phyloP scores from a whole-genome alignment of 2,329 filamentous ascomycete genomes.

The Iodosphaeria phyllophila region DNA sequence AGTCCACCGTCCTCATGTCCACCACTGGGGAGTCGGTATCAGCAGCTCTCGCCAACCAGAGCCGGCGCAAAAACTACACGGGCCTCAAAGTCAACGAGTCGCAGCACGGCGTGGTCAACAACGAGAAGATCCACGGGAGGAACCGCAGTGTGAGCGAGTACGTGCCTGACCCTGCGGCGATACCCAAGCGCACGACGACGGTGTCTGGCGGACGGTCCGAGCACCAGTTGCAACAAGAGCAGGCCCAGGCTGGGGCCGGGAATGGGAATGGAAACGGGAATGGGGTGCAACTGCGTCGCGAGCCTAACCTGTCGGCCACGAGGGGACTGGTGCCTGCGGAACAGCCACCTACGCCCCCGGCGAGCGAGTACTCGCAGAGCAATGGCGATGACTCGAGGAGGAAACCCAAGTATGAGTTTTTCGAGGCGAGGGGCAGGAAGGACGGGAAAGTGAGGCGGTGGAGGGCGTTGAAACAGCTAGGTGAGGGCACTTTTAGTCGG shows the following conservation, averaged over 20 bases:
- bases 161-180: conserved; percentile 49
- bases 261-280: conserved; percentile 17
- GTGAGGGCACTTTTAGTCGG: conserved; percentile 88
- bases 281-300: conserved; percentile 42
- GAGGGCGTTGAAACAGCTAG: conserved; percentile 62
- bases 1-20: conserved; percentile 30
- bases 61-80: conserved; percentile 38
- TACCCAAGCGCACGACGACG: conserved; percentile 54
- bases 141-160: conserved; percentile 86
- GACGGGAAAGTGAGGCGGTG: conserved; percentile 59
- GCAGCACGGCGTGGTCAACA: conserved; percentile 10
- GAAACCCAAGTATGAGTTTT: conserved; percentile 36
- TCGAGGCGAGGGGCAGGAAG: conserved; percentile 46
- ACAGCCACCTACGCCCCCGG: conserved; percentile 62
- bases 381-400: conserved; percentile 23
- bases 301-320: conserved; percentile 62
- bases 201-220: no score
- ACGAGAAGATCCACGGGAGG: conserved; percentile 31
- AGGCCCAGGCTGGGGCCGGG: conserved; percentile 22
- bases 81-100: conserved; percentile 19
- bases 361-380: conserved; percentile 49
- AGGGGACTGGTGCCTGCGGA: conserved; percentile 50
- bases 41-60: conserved; percentile 28
- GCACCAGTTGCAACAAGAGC: no score
- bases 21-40: conserved; percentile 32